Evolutionary conservation across 805 yeast species (phyloP).

Genomic region (Torulaspora delbrueckii): DNA sequence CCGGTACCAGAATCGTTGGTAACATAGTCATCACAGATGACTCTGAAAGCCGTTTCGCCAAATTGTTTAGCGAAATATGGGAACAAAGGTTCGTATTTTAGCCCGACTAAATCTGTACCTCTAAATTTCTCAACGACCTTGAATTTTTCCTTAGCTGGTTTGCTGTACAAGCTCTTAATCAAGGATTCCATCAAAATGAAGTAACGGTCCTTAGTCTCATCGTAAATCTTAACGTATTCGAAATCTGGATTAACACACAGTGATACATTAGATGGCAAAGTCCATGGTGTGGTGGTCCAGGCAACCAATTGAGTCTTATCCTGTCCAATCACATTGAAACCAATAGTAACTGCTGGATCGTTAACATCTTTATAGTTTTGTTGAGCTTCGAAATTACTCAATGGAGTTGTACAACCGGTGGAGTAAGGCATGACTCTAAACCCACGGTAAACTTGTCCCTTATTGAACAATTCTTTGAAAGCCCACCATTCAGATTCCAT

Average conservation of each 20-base stretch:
- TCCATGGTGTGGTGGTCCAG: constrained; percentile 99
- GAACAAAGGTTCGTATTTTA: constrained; percentile 77
- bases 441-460: constrained; percentile 89
- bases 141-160: constrained; percentile 85
- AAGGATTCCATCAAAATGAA: constrained; percentile 82
- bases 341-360: constrained; percentile 94
- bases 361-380: constrained; percentile 95
- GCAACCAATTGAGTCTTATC: constrained; percentile 84
- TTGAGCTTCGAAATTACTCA: constrained; percentile 97
- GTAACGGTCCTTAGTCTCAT: constrained; percentile 76
- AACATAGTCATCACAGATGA: constrained; percentile 78
- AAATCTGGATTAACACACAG: constrained; percentile 87
- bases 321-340: constrained; percentile 75
- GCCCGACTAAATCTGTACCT: constrained; percentile 78
- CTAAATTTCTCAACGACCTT: constrained; percentile 72
- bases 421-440: constrained; percentile 98
- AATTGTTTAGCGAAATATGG: constrained; percentile 72
- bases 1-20: constrained; percentile 97
- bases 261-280: constrained; percentile 89
- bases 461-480: constrained; percentile 79
- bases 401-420: constrained; percentile 93
- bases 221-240: constrained; percentile 87
- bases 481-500: constrained; percentile 99
- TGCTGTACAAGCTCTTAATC: constrained; percentile 81
- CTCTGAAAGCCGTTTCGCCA: constrained; percentile 75